Percentiles rank a stretch among this genome's conserved stretches.
These are phyloP conservation scores for Yarrowia divulgata DNA, from an alignment of 805 yeast genomes.

Conservation along the genomic window DNA sequence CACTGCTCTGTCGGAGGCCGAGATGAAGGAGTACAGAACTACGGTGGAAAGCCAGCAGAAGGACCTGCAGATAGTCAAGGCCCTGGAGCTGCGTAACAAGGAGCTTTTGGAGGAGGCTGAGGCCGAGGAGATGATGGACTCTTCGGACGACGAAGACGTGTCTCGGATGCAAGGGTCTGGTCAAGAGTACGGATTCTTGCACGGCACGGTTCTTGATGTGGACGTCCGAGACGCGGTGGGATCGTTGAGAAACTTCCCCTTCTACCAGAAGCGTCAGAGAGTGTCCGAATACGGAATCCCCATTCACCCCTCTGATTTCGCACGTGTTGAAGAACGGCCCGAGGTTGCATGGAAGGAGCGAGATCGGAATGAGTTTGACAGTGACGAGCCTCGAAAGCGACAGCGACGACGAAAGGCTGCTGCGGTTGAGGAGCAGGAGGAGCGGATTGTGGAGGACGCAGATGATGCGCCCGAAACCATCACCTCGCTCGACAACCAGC, in stretches of 20 bases:
- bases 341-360: conserved; percentile 40
- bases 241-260: conserved; percentile 66
- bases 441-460: conserved; percentile 1
- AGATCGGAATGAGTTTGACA: conserved; percentile 20
- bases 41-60: conserved; percentile 44
- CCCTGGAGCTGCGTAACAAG: conserved; percentile 51
- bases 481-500: conserved; percentile 23
- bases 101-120: conserved; percentile 52
- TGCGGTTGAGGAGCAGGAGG: conserved; percentile 16
- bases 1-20: conserved; percentile 46
- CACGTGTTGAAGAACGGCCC: conserved; percentile 57
- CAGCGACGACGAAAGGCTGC: conserved; percentile 14
- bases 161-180: conserved; percentile 43
- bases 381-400: conserved; percentile 31
- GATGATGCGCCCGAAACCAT: conserved; percentile 28
- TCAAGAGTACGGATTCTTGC: conserved; percentile 40
- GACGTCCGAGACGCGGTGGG: conserved; percentile 55
- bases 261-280: conserved; percentile 61
- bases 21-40: conserved; percentile 47
- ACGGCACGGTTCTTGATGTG: conserved; percentile 25
- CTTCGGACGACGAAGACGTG: conserved; percentile 48
- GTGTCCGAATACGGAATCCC: conserved; percentile 89
- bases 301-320: conserved; percentile 70
- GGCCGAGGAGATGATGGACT: conserved; percentile 45
- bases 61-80: conserved; percentile 44